Conservation (phyloP, 148 eudicot genomes). For the Persicaria maculosa region DNA sequence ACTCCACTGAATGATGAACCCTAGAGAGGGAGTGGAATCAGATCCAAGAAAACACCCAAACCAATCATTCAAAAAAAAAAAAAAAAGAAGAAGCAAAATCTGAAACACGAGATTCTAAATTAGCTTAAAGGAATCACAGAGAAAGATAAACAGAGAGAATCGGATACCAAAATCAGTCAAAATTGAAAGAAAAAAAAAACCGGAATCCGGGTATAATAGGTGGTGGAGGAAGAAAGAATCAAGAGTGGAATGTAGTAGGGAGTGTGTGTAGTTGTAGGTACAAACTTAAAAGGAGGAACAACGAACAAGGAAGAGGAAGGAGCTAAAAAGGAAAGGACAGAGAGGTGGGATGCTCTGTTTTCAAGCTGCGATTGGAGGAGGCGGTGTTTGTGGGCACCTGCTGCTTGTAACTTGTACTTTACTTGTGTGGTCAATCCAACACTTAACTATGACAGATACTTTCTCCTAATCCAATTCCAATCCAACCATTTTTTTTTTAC, state of each 20-base stretch:
- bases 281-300: too few relatives aligned
- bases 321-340: neutral
- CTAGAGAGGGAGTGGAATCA: neutral
- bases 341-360: neutral
- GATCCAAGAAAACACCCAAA: neutral
- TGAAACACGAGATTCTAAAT: neutral
- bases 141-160: neutral
- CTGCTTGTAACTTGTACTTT: neutral
- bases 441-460: too few relatives aligned
- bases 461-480: too few relatives aligned
- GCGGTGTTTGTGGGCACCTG: slow-evolving; percentile 5
- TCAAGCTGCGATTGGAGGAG: slow-evolving; percentile 1
- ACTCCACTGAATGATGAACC: neutral
- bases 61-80: neutral
- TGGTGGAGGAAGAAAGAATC: neutral
- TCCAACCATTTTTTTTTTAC: too few relatives aligned
- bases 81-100: neutral
- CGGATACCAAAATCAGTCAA: neutral
- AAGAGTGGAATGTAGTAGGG: neutral
- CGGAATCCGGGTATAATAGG: neutral
- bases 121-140: neutral
- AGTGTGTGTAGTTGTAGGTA: neutral
- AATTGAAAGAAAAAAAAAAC: neutral
- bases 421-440: neutral
- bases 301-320: neutral